Evolutionary conservation across 2,329 filamentous ascomycete genomes (phyloP), one percentile per base, ranked within the genome.

Genomic region (Proliferodiscus dingleyae): DNA sequence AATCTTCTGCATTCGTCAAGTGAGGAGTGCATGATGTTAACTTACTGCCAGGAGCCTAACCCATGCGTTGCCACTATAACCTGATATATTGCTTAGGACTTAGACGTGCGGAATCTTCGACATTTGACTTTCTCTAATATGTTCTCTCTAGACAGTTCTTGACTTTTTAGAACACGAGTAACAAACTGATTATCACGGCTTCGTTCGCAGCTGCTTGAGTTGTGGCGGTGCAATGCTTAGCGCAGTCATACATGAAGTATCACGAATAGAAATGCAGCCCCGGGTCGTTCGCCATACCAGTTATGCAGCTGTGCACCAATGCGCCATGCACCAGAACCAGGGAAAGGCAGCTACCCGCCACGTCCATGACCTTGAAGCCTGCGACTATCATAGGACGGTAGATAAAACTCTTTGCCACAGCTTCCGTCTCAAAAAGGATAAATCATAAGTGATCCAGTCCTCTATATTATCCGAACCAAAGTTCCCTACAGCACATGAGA

Each of bases 201-300:
- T n/a, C n/a, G n/a, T n/a, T n/a, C n/a, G n/a, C n/a, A n/a, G n/a
- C n/a, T n/a, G n/a, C 8, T 8, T 8, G 13, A 19, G 33, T 36
- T 21, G 33, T 55, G 52, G 52, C 53, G 40, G 53, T 53, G 50
- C 53, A 53, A 8, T 4, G 29, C 34, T n/a, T 36, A 38, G n/a
- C 21, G 33, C 37, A 49, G 51, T 49, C 51, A 50, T 49, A 44
- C 41, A 9, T 40, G 33, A 21, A 13, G 13, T 2, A 39, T 10
- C 16, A 9, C 47, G 16, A 50, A 47, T 50, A 9, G 33, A 21
- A 15, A 32, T 37, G 19, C 11, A n/a, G 9, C 19, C 9, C 21
- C 23, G 16, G 10, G 26, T 19, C 18, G 38, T 16, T 30, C 23
- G 33, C 28, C 8, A n/a, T n/a, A n/a, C n/a, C n/a, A n/a, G n/a